Base-by-base conservation (phyloP, 257 asterid species). In the Hygrophila difformis region DNA sequence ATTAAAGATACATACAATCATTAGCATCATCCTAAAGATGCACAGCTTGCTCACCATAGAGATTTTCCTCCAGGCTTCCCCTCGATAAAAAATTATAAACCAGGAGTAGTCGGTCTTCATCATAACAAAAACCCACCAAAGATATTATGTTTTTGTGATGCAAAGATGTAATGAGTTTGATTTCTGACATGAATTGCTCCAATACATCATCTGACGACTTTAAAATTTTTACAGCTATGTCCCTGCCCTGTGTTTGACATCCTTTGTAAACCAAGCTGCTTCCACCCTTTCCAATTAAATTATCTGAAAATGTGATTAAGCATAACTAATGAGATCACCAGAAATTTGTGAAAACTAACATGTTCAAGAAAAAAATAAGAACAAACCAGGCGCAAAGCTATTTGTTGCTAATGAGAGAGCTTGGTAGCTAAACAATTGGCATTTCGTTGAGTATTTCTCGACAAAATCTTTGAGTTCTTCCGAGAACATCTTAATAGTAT, bases 41-140 rank as follows among this genome's bases (percentile, higher is more conserved):
- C 8, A 6, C 10, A 1, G 2, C 37, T 15, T 15, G 37, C 53
- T 13, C 72, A 88, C 95, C 93, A 42, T 81, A 87, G 54, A 88
- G 92, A 77, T 71, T 79, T 56, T 88, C 95, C 66, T 88, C 95
- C 58, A 88, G 70, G 79, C 93, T 76, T 57, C 97, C 97, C 67
- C 78, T 75, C 41, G 94, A 71, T 39, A 88, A 60, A 63, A 84
- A 76, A 64, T 88, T 74, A 69, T 88, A 88, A 46, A 84, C 97
- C 75, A 88, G 49, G 41, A 84, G 76, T 26, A 76, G 65, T 54
- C 45, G 66, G 61, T 68, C 69, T 33, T 76, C 77, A 69, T 78
- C 94, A 47, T 68, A 64, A 63, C 97, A 81, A 62, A 84, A 76
- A 13, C 97, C 97, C 10, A 72, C 59, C 52, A 88, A 69, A 16